A percentile compares a stretch with the other conserved stretches of the same genome.
Conservation (phyloP, 1,284 basidiomycete genomes). For the Cutaneotrichosporon sp. region DNA sequence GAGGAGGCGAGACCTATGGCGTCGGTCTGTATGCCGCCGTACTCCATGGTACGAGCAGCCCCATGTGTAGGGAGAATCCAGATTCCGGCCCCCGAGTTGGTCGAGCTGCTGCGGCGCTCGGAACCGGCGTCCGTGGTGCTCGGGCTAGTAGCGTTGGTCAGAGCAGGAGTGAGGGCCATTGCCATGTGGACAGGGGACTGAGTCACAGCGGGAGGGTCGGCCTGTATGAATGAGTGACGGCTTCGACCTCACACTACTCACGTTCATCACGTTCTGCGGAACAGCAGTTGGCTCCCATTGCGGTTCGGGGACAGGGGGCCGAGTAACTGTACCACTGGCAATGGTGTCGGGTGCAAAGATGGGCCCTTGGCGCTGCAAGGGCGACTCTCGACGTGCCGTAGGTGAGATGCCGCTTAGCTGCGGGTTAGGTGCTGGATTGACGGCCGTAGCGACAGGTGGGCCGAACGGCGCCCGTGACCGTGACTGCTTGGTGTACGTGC, state of each 20-base stretch:
- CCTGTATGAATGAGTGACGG: too few relatives aligned
- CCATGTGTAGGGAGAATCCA: conserved; percentile 9
- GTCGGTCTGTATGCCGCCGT: conserved; percentile 1
- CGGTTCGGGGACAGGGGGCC: conserved; percentile 5
- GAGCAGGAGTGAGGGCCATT: conserved; percentile 30
- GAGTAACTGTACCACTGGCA: neutral
- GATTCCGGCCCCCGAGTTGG: neutral
- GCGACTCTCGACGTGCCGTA: neutral
- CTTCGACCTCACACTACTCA: too few relatives aligned
- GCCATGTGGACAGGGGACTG: conserved; percentile 6
- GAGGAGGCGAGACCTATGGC: neutral
- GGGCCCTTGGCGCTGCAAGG: neutral
- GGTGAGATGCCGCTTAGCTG: neutral
- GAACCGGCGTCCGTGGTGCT: conserved; percentile 15
- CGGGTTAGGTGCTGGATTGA: neutral
- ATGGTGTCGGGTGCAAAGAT: neutral
- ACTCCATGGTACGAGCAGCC: neutral
- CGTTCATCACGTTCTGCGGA: neutral
- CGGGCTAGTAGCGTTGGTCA: conserved; percentile 36
- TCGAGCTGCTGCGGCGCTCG: conserved; percentile 7
- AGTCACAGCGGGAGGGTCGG: too few relatives aligned
- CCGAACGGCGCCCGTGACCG: conserved; percentile 9
- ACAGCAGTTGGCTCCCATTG: conserved; percentile 6
- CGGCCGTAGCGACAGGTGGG: neutral
- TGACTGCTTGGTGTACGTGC: conserved; percentile 73